Evolutionary conservation across 805 yeast genomes (phyloP).

Genomic region (Kregervanrija fluxuum): DNA sequence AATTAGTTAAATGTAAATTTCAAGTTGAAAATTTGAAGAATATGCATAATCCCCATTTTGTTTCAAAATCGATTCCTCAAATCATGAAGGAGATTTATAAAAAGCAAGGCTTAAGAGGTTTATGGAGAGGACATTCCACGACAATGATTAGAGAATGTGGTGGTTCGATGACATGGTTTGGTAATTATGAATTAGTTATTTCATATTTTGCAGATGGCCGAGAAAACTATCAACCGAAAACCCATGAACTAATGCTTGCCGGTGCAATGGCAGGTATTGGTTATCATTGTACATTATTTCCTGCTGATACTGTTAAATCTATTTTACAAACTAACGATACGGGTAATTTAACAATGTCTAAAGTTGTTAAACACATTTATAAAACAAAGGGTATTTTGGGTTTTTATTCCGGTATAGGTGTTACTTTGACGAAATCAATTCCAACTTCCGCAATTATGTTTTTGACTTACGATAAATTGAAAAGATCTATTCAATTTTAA

Average conservation of each 20-base stretch:
- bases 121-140: conserved; percentile 84
- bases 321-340: conserved; percentile 58
- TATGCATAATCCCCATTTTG: conserved; percentile 8
- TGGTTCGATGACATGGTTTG: conserved; percentile 94
- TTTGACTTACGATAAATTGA: conserved; percentile 64
- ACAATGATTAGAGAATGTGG: conserved; percentile 78
- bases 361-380: conserved; percentile 35
- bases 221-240: conserved; percentile 24
- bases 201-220: conserved; percentile 24
- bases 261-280: conserved; percentile 86
- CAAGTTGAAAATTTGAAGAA: conserved; percentile 52
- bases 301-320: conserved; percentile 86
- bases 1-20: conserved; percentile 77
- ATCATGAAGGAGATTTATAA: conserved; percentile 36
- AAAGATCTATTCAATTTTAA: conserved; percentile 20
- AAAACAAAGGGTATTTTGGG: conserved; percentile 56
- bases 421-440: conserved; percentile 71
- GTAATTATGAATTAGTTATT: conserved; percentile 63
- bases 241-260: conserved; percentile 54
- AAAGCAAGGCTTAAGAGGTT: conserved; percentile 54
- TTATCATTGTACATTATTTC: conserved; percentile 75
- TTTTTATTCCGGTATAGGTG: conserved; percentile 78
- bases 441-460: conserved; percentile 91
- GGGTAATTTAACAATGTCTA: conserved; percentile 19
- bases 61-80: conserved; percentile 24